phyloP scores from a whole-genome alignment of 2,329 filamentous ascomycete species.

The Epichloe aotearoae region DNA sequence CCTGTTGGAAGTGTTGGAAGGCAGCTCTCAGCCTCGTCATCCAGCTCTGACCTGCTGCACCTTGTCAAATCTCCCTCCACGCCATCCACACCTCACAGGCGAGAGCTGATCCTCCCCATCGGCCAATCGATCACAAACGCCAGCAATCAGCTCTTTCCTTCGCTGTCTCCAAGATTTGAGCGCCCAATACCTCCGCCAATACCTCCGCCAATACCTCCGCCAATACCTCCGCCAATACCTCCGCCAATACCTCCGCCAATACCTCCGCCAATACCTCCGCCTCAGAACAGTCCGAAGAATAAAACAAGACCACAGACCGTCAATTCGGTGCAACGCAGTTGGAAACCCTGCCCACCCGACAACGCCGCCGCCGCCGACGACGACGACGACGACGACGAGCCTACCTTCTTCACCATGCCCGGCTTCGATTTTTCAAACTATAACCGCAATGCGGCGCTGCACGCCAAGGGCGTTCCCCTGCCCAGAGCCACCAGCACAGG shows the following conservation, averaged over 20 bases:
- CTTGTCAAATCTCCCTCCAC: conserved; percentile 3
- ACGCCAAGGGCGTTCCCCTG: conserved; percentile 85
- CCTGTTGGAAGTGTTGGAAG: conserved; percentile 24
- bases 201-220: too few relatives aligned
- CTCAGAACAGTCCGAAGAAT: neutral
- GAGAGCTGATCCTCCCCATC: neutral
- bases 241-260: too few relatives aligned
- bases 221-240: too few relatives aligned
- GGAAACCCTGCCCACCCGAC: neutral
- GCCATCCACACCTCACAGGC: conserved; percentile 8
- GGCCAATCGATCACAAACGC: neutral
- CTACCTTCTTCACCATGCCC: conserved; percentile 51
- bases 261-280: neutral
- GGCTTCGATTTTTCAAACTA: conserved; percentile 99
- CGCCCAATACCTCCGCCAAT: neutral
- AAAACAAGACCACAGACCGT: neutral
- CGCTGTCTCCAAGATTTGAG: neutral
- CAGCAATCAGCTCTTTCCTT: neutral
- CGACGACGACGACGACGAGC: conserved; percentile 1
- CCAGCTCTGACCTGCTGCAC: conserved; percentile 20
- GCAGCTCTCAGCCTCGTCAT: conserved; percentile 44
- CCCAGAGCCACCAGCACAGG: conserved; percentile 97
- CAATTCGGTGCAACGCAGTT: conserved; percentile 1
- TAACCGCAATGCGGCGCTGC: conserved; percentile 94
- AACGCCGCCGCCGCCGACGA: too few relatives aligned